Evolutionary conservation across 2,329 filamentous ascomycete species (phyloP).

Genomic region (Akanthomyces uredinophilus): DNA sequence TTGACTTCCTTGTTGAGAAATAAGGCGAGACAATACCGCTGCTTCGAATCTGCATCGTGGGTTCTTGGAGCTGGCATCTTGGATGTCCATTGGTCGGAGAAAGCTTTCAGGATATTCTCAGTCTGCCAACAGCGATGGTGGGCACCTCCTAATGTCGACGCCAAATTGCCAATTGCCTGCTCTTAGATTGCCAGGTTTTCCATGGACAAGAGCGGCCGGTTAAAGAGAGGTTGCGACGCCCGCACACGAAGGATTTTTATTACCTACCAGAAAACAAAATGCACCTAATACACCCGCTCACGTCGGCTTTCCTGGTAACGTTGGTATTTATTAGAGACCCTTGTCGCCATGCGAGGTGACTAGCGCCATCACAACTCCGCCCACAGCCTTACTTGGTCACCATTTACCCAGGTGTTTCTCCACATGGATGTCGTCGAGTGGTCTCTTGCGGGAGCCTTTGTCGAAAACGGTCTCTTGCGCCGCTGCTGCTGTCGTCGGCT

Average conservation of each 20-base stretch:
- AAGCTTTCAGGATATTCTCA: no score
- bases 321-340: background rate
- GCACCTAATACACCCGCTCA: background rate
- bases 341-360: background rate
- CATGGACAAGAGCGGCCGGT: background rate
- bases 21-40: background rate
- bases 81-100: no score
- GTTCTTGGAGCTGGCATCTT: background rate
- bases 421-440: background rate
- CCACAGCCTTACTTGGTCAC: slow-evolving; percentile 1
- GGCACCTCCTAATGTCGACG: background rate
- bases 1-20: background rate
- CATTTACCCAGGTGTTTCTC: background rate
- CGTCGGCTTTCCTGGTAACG: background rate
- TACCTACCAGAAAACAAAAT: background rate
- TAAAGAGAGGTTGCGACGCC: background rate
- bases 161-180: background rate
- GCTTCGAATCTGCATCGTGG: background rate
- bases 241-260: background rate
- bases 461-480: background rate
- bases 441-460: background rate
- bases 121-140: background rate
- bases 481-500: background rate
- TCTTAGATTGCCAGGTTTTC: background rate
- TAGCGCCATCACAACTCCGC: background rate